Conservation (phyloP, 176 grass and related monocot species). For the Ampelocalamus luodianensis region DNA sequence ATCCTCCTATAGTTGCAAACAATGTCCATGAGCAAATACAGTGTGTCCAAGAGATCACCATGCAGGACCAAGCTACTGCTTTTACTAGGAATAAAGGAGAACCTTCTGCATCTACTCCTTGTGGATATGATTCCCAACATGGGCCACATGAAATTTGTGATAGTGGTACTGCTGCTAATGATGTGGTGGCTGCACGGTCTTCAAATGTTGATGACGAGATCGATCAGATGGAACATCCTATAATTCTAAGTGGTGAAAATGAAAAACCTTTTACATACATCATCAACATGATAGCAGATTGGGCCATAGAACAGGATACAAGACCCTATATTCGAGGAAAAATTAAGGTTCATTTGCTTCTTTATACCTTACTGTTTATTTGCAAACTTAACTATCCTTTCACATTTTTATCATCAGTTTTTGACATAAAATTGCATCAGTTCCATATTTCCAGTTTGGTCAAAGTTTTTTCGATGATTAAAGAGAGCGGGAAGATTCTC, state of each 20-base stretch:
- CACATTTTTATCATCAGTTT: neutral
- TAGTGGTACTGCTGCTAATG: too few relatives aligned
- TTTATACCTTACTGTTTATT: slow-evolving; percentile 24
- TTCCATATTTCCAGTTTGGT: slow-evolving; percentile 36
- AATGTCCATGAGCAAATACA: slow-evolving; percentile 41
- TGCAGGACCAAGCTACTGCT: slow-evolving; percentile 42
- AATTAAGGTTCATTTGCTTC: slow-evolving; percentile 69
- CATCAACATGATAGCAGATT: slow-evolving; percentile 62
- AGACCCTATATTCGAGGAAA: slow-evolving; percentile 65
- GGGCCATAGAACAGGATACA: slow-evolving; percentile 56
- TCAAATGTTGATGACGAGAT: slow-evolving; percentile 42
- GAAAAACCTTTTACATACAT: slow-evolving; percentile 88
- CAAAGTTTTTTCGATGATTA: slow-evolving; percentile 20
- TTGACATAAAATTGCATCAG: slow-evolving; percentile 11
- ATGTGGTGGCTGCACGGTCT: slow-evolving; percentile 37
- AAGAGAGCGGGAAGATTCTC: slow-evolving; percentile 7
- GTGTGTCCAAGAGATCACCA: slow-evolving; percentile 40
- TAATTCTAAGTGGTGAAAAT: slow-evolving; percentile 65
- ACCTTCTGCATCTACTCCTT: slow-evolving; percentile 29
- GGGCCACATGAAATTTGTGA: slow-evolving; percentile 28
- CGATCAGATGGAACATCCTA: slow-evolving; percentile 46
- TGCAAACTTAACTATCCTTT: slow-evolving; percentile 14
- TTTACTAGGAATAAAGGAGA: slow-evolving; percentile 32
- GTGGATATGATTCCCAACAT: slow-evolving; percentile 22
- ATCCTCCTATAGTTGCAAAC: slow-evolving; percentile 32